phyloP scores from a whole-genome alignment of 352 stramenopile species.

The Phytophthora pistaciae region DNA sequence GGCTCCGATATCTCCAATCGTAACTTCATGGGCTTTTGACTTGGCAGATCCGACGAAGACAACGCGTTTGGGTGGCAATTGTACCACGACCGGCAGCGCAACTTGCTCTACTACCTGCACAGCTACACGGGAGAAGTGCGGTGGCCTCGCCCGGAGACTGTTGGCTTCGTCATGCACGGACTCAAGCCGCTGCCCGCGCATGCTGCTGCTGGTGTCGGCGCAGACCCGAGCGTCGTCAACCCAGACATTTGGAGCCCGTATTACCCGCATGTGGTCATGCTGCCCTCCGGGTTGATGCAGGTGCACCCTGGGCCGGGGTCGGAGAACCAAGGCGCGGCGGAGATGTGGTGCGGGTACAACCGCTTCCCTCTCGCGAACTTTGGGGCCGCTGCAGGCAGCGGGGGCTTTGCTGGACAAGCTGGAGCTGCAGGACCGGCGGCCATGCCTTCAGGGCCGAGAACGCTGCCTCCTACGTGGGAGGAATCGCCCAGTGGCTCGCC shows the following conservation, averaged over 20 bases:
- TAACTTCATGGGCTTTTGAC: not conserved
- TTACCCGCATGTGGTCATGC: constrained; percentile 65
- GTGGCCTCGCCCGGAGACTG: constrained; percentile 58
- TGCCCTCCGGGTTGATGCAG: constrained; percentile 63
- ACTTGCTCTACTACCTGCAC: constrained; percentile 69
- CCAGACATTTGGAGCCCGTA: constrained; percentile 53
- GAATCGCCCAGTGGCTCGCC: constrained; percentile 45
- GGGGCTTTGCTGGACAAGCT: not conserved
- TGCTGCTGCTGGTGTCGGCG: not conserved
- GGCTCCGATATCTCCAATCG: constrained; percentile 9
- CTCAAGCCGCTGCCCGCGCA: constrained; percentile 44
- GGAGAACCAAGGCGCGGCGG: constrained; percentile 16
- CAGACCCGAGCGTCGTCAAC: constrained; percentile 14
- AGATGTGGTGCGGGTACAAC: constrained; percentile 61
- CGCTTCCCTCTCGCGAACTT: constrained; percentile 49
- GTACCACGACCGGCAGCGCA: constrained; percentile 56
- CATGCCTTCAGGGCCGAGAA: constrained; percentile 26
- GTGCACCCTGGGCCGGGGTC: constrained; percentile 40
- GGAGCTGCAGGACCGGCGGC: not conserved
- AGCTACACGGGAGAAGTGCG: constrained; percentile 79
- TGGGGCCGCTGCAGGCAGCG: not conserved
- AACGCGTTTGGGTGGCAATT: constrained; percentile 67
- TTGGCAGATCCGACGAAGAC: constrained; percentile 23
- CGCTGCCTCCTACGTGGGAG: constrained; percentile 78
- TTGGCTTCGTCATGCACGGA: constrained; percentile 64